These are phyloP conservation scores for Colletotrichum gloeosporioides DNA, from an alignment of 2,329 filamentous ascomycete genomes.

Conservation along the genomic window DNA sequence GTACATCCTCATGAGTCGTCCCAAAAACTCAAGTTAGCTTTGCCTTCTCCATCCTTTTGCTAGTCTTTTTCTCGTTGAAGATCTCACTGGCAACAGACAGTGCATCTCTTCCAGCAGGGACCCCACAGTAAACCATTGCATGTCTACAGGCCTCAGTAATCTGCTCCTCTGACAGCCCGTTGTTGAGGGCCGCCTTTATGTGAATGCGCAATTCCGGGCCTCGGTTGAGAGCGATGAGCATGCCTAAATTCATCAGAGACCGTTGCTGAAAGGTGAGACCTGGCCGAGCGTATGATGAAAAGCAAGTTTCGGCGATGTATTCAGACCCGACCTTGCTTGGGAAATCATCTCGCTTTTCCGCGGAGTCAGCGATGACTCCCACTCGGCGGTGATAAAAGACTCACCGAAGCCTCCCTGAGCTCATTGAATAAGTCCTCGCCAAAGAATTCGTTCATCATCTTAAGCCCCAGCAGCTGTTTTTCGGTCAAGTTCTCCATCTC, in stretches of 20 bases:
- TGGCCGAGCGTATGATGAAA: slow-evolving; percentile 38
- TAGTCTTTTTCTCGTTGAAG: not conserved
- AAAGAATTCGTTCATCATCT: not conserved
- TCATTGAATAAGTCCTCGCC: not conserved
- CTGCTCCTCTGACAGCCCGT: slow-evolving; percentile 62
- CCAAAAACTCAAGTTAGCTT: not conserved
- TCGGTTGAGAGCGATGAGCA: slow-evolving; percentile 63
- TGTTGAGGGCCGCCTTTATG: slow-evolving; percentile 61
- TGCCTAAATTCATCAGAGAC: slow-evolving; percentile 63
- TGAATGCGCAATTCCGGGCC: slow-evolving; percentile 61
- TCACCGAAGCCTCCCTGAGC: not conserved
- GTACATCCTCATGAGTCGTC: not conserved
- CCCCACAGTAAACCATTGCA: slow-evolving; percentile 32
- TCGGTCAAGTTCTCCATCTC: not conserved
- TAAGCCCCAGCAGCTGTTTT: not conserved
- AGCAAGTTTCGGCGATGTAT: not conserved
- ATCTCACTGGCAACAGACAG: not conserved
- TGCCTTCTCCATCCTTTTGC: not conserved
- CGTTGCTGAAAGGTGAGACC: slow-evolving; percentile 63
- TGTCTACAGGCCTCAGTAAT: slow-evolving; percentile 57
- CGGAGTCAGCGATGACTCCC: not conserved
- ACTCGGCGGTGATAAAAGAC: not conserved
- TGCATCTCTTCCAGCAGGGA: not conserved
- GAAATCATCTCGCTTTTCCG: not conserved
- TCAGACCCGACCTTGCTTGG: not conserved